Base-by-base conservation (phyloP, 176 grass and related monocot species). In the Areca catechu region DNA sequence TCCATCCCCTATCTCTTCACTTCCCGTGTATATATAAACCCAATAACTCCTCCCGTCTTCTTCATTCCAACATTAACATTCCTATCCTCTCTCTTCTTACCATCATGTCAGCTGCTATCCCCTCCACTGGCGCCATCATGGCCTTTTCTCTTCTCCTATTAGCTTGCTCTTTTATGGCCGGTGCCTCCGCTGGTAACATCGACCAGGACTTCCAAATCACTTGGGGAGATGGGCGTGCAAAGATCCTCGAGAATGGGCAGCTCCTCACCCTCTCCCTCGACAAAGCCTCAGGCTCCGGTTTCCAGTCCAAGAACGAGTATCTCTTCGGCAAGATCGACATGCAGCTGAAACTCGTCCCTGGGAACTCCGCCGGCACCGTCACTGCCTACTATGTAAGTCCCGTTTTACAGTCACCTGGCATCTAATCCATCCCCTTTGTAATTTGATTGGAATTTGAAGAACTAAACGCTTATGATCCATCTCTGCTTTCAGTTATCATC, bases 251-350 rank as follows among this genome's bases (percentile, higher is more conserved):
- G 7, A 29, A 29, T n/a, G 65, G 65, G 9, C 65, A 34, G 51
- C 65, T 67, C 25, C 50, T 67, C 51, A 67, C 51, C 24, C 65
- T 67, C 24, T 67, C 51, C 4, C 50, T 55, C 9, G 65, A 55
- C 65, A 19, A 37, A 25, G 16, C 7, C 24, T 67, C 51, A 5
- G 51, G 51, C 3, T 67, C 51, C 1, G 65, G 65, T 0, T 55
- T 67, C 51, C 51, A 47, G 65, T 67, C 65, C 27, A 67, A 37
- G 65, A 67, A 67, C 4, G 17, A 55, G 19, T 54, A 54, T 51
- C n/a, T 67, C 7, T 55, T 34, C 25, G 51, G 65, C 6, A 43
- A 51, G 24, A 54, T 55, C n/a, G 51, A 55, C 9, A 18, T 54
- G 65, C 65, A 55, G 50, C 16, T 55, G 49, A 67, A 55, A 27